These are phyloP conservation scores for Mucor lusitanicus DNA, from an alignment of 371 early-diverging fungal species.

Conservation along the genomic window DNA sequence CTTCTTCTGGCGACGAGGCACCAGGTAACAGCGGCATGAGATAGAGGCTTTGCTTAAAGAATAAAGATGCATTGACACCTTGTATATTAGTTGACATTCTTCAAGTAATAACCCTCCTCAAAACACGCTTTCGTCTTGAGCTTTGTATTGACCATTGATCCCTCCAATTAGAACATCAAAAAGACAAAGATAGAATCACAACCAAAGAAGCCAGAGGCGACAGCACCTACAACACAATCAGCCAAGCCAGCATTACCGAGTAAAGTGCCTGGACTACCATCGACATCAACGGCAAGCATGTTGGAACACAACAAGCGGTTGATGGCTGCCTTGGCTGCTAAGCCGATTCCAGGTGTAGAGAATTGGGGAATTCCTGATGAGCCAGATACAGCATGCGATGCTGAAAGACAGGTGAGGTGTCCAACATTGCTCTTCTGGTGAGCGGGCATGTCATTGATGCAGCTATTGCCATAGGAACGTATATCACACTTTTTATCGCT, in stretches of 20 bases:
- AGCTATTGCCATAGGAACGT: constrained; percentile 46
- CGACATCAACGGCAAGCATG: background rate
- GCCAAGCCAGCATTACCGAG: background rate
- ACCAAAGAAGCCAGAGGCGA: background rate
- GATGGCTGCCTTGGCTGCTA: constrained; percentile 28
- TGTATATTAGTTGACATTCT: background rate
- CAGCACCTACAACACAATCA: background rate
- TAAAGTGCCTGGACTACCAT: background rate
- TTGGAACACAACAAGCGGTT: constrained; percentile 21
- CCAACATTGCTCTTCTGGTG: background rate
- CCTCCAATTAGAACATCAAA: background rate
- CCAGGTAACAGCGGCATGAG: constrained; percentile 4
- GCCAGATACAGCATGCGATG: constrained; percentile 48
- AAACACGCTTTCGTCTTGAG: background rate
- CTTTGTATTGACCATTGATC: background rate
- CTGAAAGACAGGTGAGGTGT: constrained; percentile 47
- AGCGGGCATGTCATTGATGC: background rate
- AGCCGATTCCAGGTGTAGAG: constrained; percentile 44
- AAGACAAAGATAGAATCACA: background rate
- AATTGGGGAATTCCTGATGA: constrained; percentile 58
- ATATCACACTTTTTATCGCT: constrained; percentile 64
- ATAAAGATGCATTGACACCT: background rate
- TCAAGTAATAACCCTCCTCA: background rate
- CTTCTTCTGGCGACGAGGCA: constrained; percentile 27
- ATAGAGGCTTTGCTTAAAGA: too few relatives aligned